Evolutionary conservation across 768 basidiomycete genomes (phyloP).

Genomic region (Lentinus tigrinus): DNA sequence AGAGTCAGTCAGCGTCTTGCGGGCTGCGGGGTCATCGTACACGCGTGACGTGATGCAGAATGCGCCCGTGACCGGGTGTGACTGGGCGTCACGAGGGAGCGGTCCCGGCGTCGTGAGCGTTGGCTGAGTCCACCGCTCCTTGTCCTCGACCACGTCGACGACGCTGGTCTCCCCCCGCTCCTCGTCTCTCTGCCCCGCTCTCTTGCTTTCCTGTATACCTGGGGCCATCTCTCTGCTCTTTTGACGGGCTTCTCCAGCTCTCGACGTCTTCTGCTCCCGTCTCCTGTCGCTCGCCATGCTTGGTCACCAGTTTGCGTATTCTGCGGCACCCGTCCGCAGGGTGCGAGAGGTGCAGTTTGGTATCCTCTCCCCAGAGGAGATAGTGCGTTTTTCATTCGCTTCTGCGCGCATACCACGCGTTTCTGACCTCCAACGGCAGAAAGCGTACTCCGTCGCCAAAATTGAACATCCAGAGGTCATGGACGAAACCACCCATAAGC

Average conservation of each 20-base stretch:
- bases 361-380: constrained; percentile 98
- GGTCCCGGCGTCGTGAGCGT: constrained; percentile 24
- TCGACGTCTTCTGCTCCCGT: constrained; percentile 1
- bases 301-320: constrained; percentile 88
- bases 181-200: neutral
- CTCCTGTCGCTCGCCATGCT: constrained; percentile 50
- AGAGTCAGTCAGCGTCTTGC: constrained; percentile 1
- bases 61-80: constrained; percentile 7
- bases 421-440: constrained; percentile 48
- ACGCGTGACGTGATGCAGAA: constrained; percentile 1
- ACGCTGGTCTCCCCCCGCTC: constrained; percentile 9
- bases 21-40: constrained; percentile 7
- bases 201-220: constrained; percentile 8
- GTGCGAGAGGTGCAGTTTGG: constrained; percentile 99
- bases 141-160: constrained; percentile 25
- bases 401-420: neutral
- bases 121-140: constrained; percentile 31
- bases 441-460: constrained; percentile 98
- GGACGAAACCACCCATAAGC: constrained; percentile 89
- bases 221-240: constrained; percentile 13
- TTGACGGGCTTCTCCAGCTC: constrained; percentile 15
- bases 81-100: constrained; percentile 10
- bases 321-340: constrained; percentile 91
- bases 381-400: constrained; percentile 54
- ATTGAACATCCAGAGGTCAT: constrained; percentile 98